phyloP scores from a whole-genome alignment of 768 basidiomycete genomes.

The Pulveroboletus sp. region DNA sequence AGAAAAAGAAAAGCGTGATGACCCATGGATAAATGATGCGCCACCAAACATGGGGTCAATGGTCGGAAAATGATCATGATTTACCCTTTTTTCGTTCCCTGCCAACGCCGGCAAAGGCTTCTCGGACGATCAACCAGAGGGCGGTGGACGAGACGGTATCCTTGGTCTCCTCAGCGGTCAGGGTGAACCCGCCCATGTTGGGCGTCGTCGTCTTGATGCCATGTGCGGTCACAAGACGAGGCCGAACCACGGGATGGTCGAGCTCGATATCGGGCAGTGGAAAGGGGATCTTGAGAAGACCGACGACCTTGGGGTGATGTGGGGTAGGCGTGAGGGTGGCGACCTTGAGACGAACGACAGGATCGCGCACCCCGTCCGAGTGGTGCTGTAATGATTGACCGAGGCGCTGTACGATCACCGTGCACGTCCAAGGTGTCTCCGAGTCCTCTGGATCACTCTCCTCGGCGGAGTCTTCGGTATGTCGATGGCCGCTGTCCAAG shows the following conservation, averaged over 20 bases:
- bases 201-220: constrained; percentile 22
- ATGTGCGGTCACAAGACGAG: constrained; percentile 37
- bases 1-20: constrained; percentile 7
- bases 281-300: constrained; percentile 86
- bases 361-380: constrained; percentile 7
- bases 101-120: constrained; percentile 89
- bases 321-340: constrained; percentile 88
- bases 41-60: not conserved
- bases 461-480: constrained; percentile 50
- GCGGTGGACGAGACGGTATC: constrained; percentile 85
- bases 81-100: constrained; percentile 71
- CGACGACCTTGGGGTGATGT: constrained; percentile 93
- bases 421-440: constrained; percentile 94
- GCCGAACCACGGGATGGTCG: constrained; percentile 50
- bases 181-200: constrained; percentile 37
- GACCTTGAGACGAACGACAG: constrained; percentile 50
- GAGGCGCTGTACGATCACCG: constrained; percentile 58
- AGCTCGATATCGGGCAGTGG: constrained; percentile 81
- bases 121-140: constrained; percentile 87
- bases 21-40: constrained; percentile 16
- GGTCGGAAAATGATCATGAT: constrained; percentile 38
- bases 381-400: constrained; percentile 12
- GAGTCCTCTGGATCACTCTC: constrained; percentile 95
- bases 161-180: constrained; percentile 91
- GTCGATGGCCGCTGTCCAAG: constrained; percentile 16